Percentiles rank a stretch among this genome's conserved stretches.
Conservation (phyloP, 1,284 basidiomycete species). For the Ganoderma boninense region DNA sequence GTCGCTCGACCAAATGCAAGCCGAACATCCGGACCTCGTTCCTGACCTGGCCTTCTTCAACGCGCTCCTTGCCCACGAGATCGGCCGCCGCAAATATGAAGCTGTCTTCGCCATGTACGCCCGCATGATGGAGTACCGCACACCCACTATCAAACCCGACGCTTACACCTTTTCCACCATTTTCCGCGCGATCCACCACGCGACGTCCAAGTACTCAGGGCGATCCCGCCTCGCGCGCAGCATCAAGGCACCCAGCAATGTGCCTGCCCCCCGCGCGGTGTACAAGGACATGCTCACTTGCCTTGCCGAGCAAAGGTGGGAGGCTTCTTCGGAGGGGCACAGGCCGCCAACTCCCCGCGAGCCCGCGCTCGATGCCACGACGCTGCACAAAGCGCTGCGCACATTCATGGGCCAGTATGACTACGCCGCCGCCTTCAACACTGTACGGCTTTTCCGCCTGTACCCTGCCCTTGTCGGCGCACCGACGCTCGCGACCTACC, state of each 20-base stretch:
- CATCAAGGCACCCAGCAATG: constrained; percentile 22
- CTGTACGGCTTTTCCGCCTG: constrained; percentile 44
- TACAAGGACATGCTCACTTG: constrained; percentile 55
- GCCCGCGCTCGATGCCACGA: constrained; percentile 43
- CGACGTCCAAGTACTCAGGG: constrained; percentile 36
- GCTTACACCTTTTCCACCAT: constrained; percentile 54
- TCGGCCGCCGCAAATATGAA: constrained; percentile 42
- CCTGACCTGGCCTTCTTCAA: constrained; percentile 55
- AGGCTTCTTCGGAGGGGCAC: background rate
- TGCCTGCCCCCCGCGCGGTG: constrained; percentile 50
- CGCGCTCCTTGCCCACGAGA: constrained; percentile 51
- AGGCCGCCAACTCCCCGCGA: constrained; percentile 24
- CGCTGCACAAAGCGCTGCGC: constrained; percentile 52
- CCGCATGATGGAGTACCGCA: constrained; percentile 44
- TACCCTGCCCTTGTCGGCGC: constrained; percentile 37
- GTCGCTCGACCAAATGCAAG: constrained; percentile 50
- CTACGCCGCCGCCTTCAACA: constrained; percentile 54
- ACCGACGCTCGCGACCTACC: constrained; percentile 50
- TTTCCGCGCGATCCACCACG: constrained; percentile 48
- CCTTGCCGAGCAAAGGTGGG: constrained; percentile 37
- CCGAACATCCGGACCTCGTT: constrained; percentile 41
- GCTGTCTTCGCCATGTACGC: constrained; percentile 55
- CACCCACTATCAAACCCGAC: constrained; percentile 46
- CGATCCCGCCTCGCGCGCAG: constrained; percentile 34
- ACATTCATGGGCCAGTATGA: constrained; percentile 53